Evolutionary conservation across 495 filamentous ascomycete genomes (phyloP).

Genomic region (Pyrenula aspistea): DNA sequence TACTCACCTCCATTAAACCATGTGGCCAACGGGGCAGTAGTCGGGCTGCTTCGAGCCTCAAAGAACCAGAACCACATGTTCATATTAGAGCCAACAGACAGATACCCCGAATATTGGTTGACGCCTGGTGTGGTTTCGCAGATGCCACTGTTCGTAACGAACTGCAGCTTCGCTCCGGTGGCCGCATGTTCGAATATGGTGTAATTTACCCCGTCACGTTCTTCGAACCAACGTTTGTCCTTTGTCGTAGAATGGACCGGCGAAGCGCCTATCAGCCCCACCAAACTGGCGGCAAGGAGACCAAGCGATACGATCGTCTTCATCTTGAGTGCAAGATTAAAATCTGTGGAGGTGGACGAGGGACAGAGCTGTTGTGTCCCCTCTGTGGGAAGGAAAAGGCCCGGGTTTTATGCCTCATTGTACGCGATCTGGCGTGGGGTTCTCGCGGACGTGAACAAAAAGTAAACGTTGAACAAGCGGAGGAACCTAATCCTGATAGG

Average conservation of each 20-base stretch:
- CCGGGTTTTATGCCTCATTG: neutral
- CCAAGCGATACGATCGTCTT: neutral
- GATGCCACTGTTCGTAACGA: conserved; percentile 40
- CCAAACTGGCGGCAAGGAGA: neutral
- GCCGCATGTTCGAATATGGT: conserved; percentile 41
- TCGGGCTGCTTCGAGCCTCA: conserved; percentile 35
- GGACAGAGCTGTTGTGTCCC: too few relatives aligned
- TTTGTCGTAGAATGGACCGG: neutral
- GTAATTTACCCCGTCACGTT: conserved; percentile 29
- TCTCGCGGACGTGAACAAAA: neutral
- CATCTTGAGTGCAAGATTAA: neutral
- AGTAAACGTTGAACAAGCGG: neutral
- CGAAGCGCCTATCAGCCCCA: neutral
- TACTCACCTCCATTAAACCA: conserved; percentile 40
- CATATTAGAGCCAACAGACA: conserved; percentile 38
- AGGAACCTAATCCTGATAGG: neutral
- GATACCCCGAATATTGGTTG: conserved; percentile 44
- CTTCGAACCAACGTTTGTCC: conserved; percentile 27
- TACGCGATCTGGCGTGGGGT: neutral
- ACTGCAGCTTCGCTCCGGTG: conserved; percentile 36
- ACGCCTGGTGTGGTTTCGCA: conserved; percentile 43
- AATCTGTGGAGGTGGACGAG: neutral
- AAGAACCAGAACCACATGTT: conserved; percentile 50
- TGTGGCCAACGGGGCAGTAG: conserved; percentile 34
- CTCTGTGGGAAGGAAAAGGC: too few relatives aligned